Base-by-base conservation (phyloP, 2,329 filamentous ascomycete species). In the Exophiala calicioides region DNA sequence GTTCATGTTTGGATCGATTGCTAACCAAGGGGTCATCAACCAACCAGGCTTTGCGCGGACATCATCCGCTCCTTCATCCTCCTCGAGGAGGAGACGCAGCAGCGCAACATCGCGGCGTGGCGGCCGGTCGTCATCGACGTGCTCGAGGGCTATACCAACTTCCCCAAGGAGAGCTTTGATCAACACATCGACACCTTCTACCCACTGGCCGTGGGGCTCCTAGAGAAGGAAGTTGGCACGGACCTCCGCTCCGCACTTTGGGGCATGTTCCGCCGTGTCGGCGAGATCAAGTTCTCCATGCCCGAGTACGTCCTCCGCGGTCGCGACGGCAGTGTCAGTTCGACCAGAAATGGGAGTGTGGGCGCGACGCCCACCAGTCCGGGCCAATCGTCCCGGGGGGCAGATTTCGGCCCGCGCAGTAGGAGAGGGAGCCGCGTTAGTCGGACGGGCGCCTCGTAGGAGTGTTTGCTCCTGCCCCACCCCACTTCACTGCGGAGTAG, bases 81-180 rank as follows among this genome's bases (percentile, higher is more conserved):
- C 3, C 82, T 98, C 3, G 93, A 97, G 63, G 90, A 96, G 66
- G 94, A 98, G 63, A 94, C 88, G 20, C 93, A 98, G 68, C 90
- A 97, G 65, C 80, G 93, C 45, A 98, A 98, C 68, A 95, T 98
- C 44, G 81, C 94, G 19, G 95, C 94, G 0, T 99, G 93, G 93
- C 79, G 93, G 13, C 93, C 93, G 0, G 93, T 98, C 0, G 93
- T 99, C 1, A 90, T 98, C 13, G 93, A 95, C 63, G 93, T 98
- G 6, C 76, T 99, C 7, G 91, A 98, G 62, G 93, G 93, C 1
- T 97, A 91, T 65, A 84, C 84, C 0, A 85, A 82, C 5, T 96
- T 97, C 71, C 87, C 89, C 0, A 77, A 81, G 13, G 78, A 83
- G 18, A 87, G 88, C 32, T 98, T 98, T 60, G 80, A 80, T 43